A percentile compares a stretch with the other conserved stretches of the same genome.
These are phyloP conservation scores for Lactarius hatsudake DNA, from an alignment of 768 basidiomycete genomes.

Conservation along the genomic window DNA sequence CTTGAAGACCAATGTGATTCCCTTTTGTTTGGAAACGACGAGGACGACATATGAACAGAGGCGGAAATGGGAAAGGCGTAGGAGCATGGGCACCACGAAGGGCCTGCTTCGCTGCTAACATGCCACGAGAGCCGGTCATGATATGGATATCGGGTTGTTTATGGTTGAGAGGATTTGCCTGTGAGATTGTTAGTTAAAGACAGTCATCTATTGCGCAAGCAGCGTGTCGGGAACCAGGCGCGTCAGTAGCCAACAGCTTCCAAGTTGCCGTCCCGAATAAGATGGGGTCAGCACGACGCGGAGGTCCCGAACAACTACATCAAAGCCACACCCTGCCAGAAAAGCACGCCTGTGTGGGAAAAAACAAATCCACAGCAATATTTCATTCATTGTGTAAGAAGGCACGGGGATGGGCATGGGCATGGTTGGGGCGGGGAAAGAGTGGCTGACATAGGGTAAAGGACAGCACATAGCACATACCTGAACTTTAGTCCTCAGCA, in stretches of 20 bases:
- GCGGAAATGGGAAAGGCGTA: slow-evolving; percentile 92
- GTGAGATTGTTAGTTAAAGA: slow-evolving; percentile 6
- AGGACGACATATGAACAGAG: slow-evolving; percentile 96
- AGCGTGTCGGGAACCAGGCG: not conserved
- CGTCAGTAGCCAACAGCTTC: not conserved
- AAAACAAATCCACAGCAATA: not conserved
- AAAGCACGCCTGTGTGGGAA: not conserved
- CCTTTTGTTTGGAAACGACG: slow-evolving; percentile 95
- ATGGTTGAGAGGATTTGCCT: slow-evolving; percentile 95
- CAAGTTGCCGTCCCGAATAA: not conserved
- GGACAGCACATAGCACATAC: slow-evolving; percentile 43
- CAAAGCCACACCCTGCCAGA: not conserved
- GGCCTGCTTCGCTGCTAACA: slow-evolving; percentile 92
- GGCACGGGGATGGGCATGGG: not conserved
- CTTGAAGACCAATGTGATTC: slow-evolving; percentile 99
- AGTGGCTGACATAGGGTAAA: not conserved
- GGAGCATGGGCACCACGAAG: slow-evolving; percentile 98
- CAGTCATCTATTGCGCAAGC: not conserved
- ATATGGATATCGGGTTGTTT: slow-evolving; percentile 89
- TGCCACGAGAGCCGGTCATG: slow-evolving; percentile 77
- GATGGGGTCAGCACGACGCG: no score
- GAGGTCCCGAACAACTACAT: not conserved
- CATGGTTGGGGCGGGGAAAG: not conserved
- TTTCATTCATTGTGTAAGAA: not conserved
- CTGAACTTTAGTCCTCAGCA: slow-evolving; percentile 90